Percentiles rank a stretch among this genome's conserved stretches.
These are phyloP conservation scores for Pseudogymnoascus verrucosus DNA, from an alignment of 2,329 filamentous ascomycete species.

Conservation along the genomic window DNA sequence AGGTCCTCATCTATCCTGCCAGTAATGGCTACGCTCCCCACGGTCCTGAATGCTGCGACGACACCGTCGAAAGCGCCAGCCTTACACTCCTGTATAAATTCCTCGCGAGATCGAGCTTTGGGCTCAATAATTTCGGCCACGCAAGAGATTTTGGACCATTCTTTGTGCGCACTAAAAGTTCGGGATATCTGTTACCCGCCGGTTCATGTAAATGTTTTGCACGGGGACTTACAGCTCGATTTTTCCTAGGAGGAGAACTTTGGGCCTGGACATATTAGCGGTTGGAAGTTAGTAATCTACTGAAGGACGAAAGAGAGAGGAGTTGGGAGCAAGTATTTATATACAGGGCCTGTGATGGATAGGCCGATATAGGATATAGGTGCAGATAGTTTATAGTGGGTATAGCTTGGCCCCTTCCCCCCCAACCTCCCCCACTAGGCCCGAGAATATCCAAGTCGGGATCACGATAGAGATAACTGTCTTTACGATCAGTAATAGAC, in stretches of 20 bases:
- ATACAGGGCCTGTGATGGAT: too few species aligned
- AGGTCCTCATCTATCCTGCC: constrained; percentile 50
- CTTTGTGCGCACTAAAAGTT: constrained; percentile 29
- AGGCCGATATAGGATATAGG: too few species aligned
- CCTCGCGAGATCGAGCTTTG: constrained; percentile 38
- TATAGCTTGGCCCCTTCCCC: too few species aligned
- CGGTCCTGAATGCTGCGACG: constrained; percentile 48
- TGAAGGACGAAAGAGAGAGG: too few species aligned
- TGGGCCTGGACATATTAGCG: constrained; percentile 12
- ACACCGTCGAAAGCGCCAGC: constrained; percentile 44
- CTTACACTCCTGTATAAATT: constrained; percentile 50
- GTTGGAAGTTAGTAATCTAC: too few species aligned
- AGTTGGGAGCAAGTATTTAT: too few species aligned
- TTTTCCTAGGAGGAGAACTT: constrained; percentile 37
- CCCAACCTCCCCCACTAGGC: too few species aligned
- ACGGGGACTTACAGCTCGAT: constrained; percentile 28
- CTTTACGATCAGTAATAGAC: too few species aligned
- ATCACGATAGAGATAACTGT: too few species aligned
- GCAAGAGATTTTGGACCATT: constrained; percentile 32
- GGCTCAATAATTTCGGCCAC: constrained; percentile 27
- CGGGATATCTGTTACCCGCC: neutral
- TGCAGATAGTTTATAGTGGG: too few species aligned
- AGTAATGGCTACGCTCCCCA: constrained; percentile 39
- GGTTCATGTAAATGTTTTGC: neutral
- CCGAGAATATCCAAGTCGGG: too few species aligned